Conservation (phyloP, 78 protist species). For the Tieghemostelium lacteum region DNA sequence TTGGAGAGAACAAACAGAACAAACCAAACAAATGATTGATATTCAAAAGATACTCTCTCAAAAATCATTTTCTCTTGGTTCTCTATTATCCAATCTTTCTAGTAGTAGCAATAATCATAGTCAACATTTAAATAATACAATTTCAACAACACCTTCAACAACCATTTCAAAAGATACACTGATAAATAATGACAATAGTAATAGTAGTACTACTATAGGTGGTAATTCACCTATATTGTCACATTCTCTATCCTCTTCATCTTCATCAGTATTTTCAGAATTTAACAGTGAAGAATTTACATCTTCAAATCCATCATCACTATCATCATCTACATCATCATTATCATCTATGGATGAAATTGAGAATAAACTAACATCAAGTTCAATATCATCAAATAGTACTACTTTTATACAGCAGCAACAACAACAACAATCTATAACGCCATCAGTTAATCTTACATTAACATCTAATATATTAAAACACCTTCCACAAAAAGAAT, state of each 20-base stretch:
- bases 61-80: slow-evolving; percentile 8
- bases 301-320: neutral
- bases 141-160: neutral
- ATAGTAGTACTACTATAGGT: neutral
- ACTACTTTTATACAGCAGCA: neutral
- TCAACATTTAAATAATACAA: too few species aligned
- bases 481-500: slow-evolving; percentile 66
- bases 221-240: neutral
- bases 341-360: neutral
- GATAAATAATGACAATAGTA: neutral
- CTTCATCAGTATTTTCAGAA: neutral
- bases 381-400: slow-evolving; percentile 1
- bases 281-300: slow-evolving; percentile 2
- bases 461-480: slow-evolving; percentile 40
- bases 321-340: neutral
- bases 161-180: too few species aligned
- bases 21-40: slow-evolving; percentile 39
- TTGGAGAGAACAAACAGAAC: slow-evolving; percentile 48
- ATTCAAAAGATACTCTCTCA: slow-evolving; percentile 56
- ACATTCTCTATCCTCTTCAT: neutral
- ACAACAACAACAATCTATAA: neutral
- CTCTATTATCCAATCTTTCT: neutral
- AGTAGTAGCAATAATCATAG: too few species aligned
- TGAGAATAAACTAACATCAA: neutral
- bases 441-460: slow-evolving; percentile 7